phyloP scores from a whole-genome alignment of 2,329 filamentous ascomycete genomes.

The Cadophora sp. region DNA sequence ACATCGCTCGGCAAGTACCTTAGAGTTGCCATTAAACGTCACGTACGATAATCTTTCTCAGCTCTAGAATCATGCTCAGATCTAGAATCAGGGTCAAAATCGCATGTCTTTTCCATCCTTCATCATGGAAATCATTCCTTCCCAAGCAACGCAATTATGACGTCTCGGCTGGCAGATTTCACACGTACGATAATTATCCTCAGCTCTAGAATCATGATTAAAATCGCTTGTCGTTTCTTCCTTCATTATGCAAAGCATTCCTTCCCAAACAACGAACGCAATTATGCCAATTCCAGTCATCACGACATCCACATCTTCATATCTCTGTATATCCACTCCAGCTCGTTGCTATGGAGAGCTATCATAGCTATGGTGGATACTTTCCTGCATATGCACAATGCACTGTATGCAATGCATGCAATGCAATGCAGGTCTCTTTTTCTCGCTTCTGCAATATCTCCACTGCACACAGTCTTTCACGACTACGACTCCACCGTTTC shows the following conservation, averaged over 20 bases:
- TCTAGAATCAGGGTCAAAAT: too few relatives aligned
- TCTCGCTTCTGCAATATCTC: not conserved
- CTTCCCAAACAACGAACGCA: not conserved
- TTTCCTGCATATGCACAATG: slow-evolving; percentile 7
- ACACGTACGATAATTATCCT: not conserved
- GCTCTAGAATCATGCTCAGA: too few relatives aligned
- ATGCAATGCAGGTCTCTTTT: not conserved
- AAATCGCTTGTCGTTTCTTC: not conserved
- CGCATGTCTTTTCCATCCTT: too few relatives aligned
- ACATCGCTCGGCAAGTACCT: too few relatives aligned
- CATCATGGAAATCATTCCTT: too few relatives aligned
- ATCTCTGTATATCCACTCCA: not conserved
- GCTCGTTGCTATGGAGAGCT: slow-evolving; percentile 11
- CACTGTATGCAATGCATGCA: not conserved
- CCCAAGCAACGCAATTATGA: too few relatives aligned
- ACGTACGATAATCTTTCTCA: too few relatives aligned
- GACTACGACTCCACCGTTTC: slow-evolving; percentile 5
- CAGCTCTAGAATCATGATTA: too few relatives aligned
- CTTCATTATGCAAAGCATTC: not conserved
- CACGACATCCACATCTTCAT: not conserved
- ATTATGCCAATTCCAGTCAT: not conserved
- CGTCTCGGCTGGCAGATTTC: too few relatives aligned
- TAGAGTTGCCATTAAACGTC: too few relatives aligned
- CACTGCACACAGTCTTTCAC: slow-evolving; percentile 10
- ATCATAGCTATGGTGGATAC: slow-evolving; percentile 1